Base-by-base conservation (phyloP, 352 stramenopile species). In the Phytophthora capsici region DNA sequence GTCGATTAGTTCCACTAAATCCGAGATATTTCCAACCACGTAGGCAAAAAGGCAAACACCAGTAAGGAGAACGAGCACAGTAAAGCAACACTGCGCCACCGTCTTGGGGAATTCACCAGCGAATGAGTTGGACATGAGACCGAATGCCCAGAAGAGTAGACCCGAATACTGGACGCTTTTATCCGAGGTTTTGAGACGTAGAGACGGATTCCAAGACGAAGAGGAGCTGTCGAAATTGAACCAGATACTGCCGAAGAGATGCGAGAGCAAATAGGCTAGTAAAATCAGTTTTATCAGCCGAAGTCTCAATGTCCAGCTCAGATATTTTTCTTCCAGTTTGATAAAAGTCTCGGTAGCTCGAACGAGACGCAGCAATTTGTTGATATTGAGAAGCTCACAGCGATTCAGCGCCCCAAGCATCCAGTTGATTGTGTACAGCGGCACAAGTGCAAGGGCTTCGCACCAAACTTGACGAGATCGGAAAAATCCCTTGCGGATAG, bases 231-330 rank as follows among this genome's bases (percentile, higher is more conserved):
- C 60, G 20, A 91, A 91, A 54, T 73, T 84, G 41, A 87, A 88
- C 83, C 83, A 91, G 17, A 84, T 61, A 25, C 72, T 89, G 0
- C 83, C 83, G 6, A 88, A 71, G 8, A 78, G 61, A 45, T 91
- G 78, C 0, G 77, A 60, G 0, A 88, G 41, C 1, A 89, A 47
- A 22, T 77, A 55, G 0, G 68, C 88, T 14, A 80, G 74, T 43
- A 87, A 74, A 6, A 90, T 44, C 4, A 90, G 59, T 41, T 83
- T 86, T 3, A 83, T 8, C 13, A 90, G 13, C 0, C 80, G 75
- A 2, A 90, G 48, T 32, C 77, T 65, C 2, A 90, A 60, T 2
- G 62, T 86, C 1, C 38, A 50, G 34, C 78, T 84, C 16, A 84
- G 32, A 38, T 88, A 72, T 28, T 80, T 75, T 12, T 63, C 73